Evolutionary conservation across 257 asterid genomes (phyloP), one percentile per base, ranked within the genome.

Genomic region (Misopates orontium): DNA sequence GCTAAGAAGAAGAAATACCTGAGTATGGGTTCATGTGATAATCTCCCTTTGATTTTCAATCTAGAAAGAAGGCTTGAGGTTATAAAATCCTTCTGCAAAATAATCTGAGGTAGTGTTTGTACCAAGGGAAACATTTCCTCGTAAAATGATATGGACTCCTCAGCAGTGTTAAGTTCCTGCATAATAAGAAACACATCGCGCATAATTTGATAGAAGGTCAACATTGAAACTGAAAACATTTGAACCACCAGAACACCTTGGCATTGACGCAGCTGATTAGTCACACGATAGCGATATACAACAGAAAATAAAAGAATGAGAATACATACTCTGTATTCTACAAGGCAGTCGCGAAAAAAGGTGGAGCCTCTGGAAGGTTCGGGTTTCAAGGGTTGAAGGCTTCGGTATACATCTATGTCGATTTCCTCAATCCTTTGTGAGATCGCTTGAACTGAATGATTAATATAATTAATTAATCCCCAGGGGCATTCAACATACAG

Each of bases 81-180:
- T 62, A 93, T 85, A 51, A 76, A 53, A 53, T 86, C 95, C 81
- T 84, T 93, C 56, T 90, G 96, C 82, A 90, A 73, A 78, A 93
- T 80, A 74, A 93, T 88, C 62, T 82, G 97, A 2, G 96, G 95
- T 52, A 90, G 83, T 41, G 97, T 93, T 77, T 93, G 99, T 62
- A 93, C 95, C 77, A 83, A 67, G 49, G 97, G 96, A 72, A 88
- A 77, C 65, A 79, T 67, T 82, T 93, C 92, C 80, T 87, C 95
- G 48, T 93, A 93, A 80, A 84, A 75, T 40, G 97, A 79, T 70
- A 90, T 93, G 73, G 90, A 93, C 71, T 84, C 97, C 78, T 86
- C 95, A 0, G 96, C 97, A 9, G 97, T 93, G 78, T 93, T 93
- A 47, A 93, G 77, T 77, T 93, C 99, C 99, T 93, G 94, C 69